Evolutionary conservation across 2,329 filamentous ascomycete genomes (phyloP), one percentile per base, ranked within the genome.

Genomic region (Ophiostoma sp.): DNA sequence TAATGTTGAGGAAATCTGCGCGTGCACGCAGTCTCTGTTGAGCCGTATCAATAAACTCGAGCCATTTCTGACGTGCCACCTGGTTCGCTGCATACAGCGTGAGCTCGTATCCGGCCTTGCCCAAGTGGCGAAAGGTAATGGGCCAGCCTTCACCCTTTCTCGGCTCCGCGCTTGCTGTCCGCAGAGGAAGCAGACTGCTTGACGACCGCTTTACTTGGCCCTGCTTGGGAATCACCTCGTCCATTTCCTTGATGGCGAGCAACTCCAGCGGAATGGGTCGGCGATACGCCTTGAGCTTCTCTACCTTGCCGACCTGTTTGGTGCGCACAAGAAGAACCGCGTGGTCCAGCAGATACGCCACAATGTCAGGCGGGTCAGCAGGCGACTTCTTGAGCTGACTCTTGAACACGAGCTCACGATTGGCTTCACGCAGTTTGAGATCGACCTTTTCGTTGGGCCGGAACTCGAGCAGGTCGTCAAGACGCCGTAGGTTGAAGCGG

Each of bases 261-360:
- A 99, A 84, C 78, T 99, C 95, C 41, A 99, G 82, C 17, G 95
- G 95, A 74, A 99, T 99, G 0, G 95, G 95, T 82, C 94, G 71
- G 31, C 93, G 88, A 80, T 98, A 98, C 0, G 97, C 95, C 78
- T 96, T 95, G 72, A 96, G 90, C 77, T 98, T 94, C 78, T 99
- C 95, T 62, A 87, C 87, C 82, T 98, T 98, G 79, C 95, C 96
- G 71, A 91, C 91, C 72, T 90, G 90, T 82, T 98, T 99, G 74
- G 94, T 90, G 68, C 94, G 87, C 74, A 97, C 95, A 57, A 99
- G 85, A 48, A 99, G 84, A 68, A 99, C 90, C 3, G 95, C 94
- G 78, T 99, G 95, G 76, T 99, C 95, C 77, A 99, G 97, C 33
- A 99, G 85, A 81, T 96, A 99, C 20, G 93, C 94, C 27, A 93